Evolutionary conservation across 805 yeast genomes (phyloP), one percentile per base, ranked within the genome.

Genomic region (Lipomyces sp.): DNA sequence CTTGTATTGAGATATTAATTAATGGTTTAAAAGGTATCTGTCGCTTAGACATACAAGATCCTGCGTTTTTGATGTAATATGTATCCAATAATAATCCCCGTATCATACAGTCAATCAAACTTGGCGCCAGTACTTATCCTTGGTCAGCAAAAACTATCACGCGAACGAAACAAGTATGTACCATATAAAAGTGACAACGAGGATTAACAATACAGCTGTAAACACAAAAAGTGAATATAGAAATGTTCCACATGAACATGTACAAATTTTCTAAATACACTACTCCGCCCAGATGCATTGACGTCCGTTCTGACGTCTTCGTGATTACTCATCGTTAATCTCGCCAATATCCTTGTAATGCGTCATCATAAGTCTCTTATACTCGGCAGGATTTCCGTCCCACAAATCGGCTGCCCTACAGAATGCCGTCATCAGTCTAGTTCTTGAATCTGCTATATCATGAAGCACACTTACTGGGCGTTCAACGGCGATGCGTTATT

Each of bases 401-500:
- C 87, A 84, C 57, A 83, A 75, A 57, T 82, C 81, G n/a, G 87
- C 87, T 39, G 88, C 87, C 50, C 73, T 71, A 24, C 4, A 39
- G 13, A 32, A 37, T 7, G 54, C 11, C 7, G 55, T 18, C 57
- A 24, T 24, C 24, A 24, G 24, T 24, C 24, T 24, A 48, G 39
- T 18, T 32, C 33, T 8, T 18, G 11, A 1, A 4, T 15, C 6
- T 4, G 35, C 59, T n/a, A 35, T 15, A 53, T 8, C 48, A 34
- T 8, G 7, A 30, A 29, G 32, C n/a, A n/a, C 33, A 63, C 72
- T 34, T 57, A 71, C 74, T 82, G 83, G 18, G 83, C 84, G 69
- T 85, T 85, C 57, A 85, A 75, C 2, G 88, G 87, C 33, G 85
- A 82, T 53, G 77, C 78, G 73, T 83, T 84, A 74, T 87, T 87